These are phyloP conservation scores for Phytophthora boehmeriae DNA, from an alignment of 352 stramenopile species.

Conservation along the genomic window DNA sequence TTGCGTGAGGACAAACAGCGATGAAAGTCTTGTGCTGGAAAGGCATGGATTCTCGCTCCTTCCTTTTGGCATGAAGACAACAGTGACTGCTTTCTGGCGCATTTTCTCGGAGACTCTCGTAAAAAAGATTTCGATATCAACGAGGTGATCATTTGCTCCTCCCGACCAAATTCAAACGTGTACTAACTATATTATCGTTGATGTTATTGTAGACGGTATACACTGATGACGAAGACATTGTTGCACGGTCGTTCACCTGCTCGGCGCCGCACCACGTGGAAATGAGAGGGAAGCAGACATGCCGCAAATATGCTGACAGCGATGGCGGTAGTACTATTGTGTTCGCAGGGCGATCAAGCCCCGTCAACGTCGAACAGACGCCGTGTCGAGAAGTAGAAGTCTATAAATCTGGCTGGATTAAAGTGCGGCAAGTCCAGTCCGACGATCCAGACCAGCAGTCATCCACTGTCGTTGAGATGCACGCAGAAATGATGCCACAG, in stretches of 20 bases:
- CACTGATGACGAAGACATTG: neutral
- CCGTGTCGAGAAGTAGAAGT: neutral
- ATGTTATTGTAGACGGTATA: neutral
- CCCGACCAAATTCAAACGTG: neutral
- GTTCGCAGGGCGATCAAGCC: neutral
- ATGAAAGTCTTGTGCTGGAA: slow-evolving; percentile 20
- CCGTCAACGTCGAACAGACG: neutral
- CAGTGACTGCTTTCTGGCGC: slow-evolving; percentile 28
- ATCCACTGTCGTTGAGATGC: neutral
- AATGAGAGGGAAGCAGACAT: neutral
- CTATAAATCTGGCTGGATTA: slow-evolving; percentile 1
- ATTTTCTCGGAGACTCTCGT: slow-evolving; percentile 12
- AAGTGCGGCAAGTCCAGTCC: neutral
- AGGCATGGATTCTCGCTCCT: slow-evolving; percentile 30
- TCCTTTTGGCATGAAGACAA: slow-evolving; percentile 22
- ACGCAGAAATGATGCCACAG: neutral
- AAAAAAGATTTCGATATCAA: neutral
- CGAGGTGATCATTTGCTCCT: too few relatives aligned
- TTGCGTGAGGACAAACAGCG: slow-evolving; percentile 1
- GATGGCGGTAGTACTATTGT: neutral
- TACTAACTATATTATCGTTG: neutral
- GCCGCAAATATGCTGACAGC: neutral
- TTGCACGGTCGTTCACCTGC: slow-evolving; percentile 1
- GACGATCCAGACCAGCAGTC: neutral
- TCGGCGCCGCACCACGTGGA: neutral